phyloP scores from a whole-genome alignment of 179 eudicot genomes.

The Spergularia azorica region DNA sequence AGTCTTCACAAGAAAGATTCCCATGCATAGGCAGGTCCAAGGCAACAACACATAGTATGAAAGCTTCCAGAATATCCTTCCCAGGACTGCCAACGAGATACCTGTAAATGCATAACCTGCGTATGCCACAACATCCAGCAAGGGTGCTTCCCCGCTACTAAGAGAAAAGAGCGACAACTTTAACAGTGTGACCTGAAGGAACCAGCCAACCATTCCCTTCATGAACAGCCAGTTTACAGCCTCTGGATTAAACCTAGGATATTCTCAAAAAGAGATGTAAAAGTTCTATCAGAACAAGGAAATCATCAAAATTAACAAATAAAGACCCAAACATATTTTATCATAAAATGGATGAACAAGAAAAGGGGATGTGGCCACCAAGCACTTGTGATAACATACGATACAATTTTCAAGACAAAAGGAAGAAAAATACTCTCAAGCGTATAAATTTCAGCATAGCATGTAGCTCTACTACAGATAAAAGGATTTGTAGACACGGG shows the following conservation, averaged over 20 bases:
- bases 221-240: constrained; percentile 42
- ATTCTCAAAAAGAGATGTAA: background rate
- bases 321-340: too few relatives aligned
- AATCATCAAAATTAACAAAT: background rate
- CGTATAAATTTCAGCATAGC: background rate
- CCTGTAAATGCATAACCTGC: constrained; percentile 53
- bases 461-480: background rate
- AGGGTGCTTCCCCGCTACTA: constrained; percentile 44
- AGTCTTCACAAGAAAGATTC: constrained; percentile 51
- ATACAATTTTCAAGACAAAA: background rate
- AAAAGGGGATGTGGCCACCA: background rate
- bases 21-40: constrained; percentile 49
- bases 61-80: constrained; percentile 37
- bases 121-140: constrained; percentile 47
- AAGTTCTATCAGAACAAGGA: background rate
- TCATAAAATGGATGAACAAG: too few relatives aligned
- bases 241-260: constrained; percentile 47
- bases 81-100: constrained; percentile 38
- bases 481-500: background rate
- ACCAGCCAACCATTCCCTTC: constrained; percentile 51
- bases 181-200: constrained; percentile 40
- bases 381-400: background rate
- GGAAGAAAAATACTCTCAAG: background rate
- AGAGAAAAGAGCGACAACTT: constrained; percentile 36
- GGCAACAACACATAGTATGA: constrained; percentile 37